Percentiles rank a stretch among this genome's conserved stretches.
These are phyloP conservation scores for Solanum ossicruentum DNA, from an alignment of 257 asterid genomes.

Conservation along the genomic window DNA sequence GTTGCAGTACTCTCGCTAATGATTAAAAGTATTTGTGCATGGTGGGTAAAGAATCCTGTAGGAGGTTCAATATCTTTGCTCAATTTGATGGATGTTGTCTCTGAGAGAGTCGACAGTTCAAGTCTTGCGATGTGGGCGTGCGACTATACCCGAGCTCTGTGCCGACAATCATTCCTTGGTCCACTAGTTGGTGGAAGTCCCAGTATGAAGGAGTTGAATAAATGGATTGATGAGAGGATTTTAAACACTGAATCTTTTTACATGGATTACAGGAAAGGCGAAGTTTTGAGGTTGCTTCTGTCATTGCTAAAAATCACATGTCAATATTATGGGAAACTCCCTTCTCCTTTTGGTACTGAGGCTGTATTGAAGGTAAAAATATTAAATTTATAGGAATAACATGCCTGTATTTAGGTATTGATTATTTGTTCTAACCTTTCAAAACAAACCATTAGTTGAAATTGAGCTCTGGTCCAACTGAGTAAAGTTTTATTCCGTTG, in stretches of 20 bases:
- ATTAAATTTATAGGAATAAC: neutral
- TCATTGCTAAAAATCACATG: conserved; percentile 76
- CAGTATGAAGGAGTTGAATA: conserved; percentile 65
- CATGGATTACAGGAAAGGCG: conserved; percentile 46
- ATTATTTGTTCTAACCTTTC: neutral
- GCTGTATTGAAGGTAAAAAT: conserved; percentile 40
- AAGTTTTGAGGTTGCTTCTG: conserved; percentile 63
- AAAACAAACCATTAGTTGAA: neutral
- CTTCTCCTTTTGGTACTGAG: conserved; percentile 87
- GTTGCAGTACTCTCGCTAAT: neutral
- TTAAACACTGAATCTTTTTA: conserved; percentile 31
- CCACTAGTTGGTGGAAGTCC: conserved; percentile 86
- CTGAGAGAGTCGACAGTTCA: conserved; percentile 22
- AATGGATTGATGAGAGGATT: conserved; percentile 87
- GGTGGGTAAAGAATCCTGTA: conserved; percentile 44
- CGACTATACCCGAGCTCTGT: conserved; percentile 56
- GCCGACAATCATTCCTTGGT: conserved; percentile 64
- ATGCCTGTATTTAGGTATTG: neutral
- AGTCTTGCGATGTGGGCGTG: conserved; percentile 28
- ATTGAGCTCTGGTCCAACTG: neutral
- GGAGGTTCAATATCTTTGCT: conserved; percentile 65
- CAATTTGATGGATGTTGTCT: conserved; percentile 61
- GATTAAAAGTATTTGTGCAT: conserved; percentile 9
- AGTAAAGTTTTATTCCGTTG: neutral
- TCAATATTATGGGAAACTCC: conserved; percentile 80